Base-by-base conservation (phyloP, 2,329 filamentous ascomycete genomes). In the Pochonia chlamydosporia region DNA sequence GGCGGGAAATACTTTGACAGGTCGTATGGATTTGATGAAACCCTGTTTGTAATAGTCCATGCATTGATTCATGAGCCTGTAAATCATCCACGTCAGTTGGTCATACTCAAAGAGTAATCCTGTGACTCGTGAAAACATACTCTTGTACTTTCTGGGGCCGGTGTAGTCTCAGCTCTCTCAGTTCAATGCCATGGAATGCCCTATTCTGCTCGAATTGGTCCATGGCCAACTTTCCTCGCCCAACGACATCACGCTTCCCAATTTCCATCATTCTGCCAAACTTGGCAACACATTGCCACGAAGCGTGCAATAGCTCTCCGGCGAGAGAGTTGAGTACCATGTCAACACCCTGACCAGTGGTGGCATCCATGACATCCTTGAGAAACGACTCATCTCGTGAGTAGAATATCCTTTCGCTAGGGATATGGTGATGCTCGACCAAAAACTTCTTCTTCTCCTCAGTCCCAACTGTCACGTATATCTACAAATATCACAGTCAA, bases 241-340 rank as follows among this genome's bases (percentile, higher is more conserved):
- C 63, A 8, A 62, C 52, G 5, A 70, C 56, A 40, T 73, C 70
- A 3, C 62, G 56, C 48, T 67, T 66, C 4, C 68, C 68, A 20
- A 73, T 64, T 41, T 74, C 70, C 1, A 73, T 47, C 52, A 74
- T 65, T 2, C 55, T 59, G 1, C 68, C 71, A 40, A 64, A 67
- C 8, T 60, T 56, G 1, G 70, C 66, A 6, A 75, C 55, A 42
- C 67, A 71, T 2, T 60, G 49, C 67, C 65, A 73, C 1, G 68
- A 63, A 5, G 63, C 60, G 21, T 63, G 63, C 0, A 72, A 51
- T 1, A 63, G 50, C 20, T 70, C 65, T 2, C 68, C 66, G 1
- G 63, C 58, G 2, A 69, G 55, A 3, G 63, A 65, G 53, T 68
- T 70, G 16, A 71, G 54, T 0, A 65, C 63, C 0, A 62, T 37